Conservation (phyloP, 345 rosid genomes). For the Salix brachista region DNA sequence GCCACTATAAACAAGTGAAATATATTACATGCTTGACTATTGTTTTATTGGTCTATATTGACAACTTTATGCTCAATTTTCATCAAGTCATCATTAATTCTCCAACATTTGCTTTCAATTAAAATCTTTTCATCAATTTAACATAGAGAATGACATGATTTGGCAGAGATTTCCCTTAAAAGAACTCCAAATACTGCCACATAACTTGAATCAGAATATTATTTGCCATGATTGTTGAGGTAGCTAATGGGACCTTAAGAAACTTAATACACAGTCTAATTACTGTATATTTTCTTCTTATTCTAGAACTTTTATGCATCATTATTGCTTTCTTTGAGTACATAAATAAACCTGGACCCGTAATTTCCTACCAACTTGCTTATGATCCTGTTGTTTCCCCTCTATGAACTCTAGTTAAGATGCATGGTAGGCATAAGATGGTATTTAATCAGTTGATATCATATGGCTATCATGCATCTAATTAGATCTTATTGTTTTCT, state of each 20-base stretch:
- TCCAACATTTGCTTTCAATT: neutral
- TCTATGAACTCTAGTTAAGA: neutral
- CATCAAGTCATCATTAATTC: neutral
- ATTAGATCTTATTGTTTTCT: neutral
- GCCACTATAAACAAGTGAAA: no score
- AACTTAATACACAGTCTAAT: neutral
- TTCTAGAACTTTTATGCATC: neutral
- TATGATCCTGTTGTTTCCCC: constrained; percentile 9
- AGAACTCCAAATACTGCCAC: neutral
- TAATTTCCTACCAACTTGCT: neutral
- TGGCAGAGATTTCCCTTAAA: neutral
- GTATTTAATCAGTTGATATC: no score
- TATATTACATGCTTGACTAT: no score
- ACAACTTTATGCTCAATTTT: neutral
- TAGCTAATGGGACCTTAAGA: constrained; percentile 1
- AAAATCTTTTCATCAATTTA: neutral
- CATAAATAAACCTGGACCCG: constrained; percentile 5
- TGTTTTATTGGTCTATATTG: no score
- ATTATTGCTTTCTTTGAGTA: neutral
- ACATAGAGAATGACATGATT: neutral
- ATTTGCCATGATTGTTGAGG: neutral
- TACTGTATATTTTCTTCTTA: neutral
- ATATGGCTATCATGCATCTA: neutral
- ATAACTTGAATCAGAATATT: neutral
- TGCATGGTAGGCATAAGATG: neutral